phyloP scores from a whole-genome alignment of 2,329 filamentous ascomycete genomes.

The Fusarium subglutinans region DNA sequence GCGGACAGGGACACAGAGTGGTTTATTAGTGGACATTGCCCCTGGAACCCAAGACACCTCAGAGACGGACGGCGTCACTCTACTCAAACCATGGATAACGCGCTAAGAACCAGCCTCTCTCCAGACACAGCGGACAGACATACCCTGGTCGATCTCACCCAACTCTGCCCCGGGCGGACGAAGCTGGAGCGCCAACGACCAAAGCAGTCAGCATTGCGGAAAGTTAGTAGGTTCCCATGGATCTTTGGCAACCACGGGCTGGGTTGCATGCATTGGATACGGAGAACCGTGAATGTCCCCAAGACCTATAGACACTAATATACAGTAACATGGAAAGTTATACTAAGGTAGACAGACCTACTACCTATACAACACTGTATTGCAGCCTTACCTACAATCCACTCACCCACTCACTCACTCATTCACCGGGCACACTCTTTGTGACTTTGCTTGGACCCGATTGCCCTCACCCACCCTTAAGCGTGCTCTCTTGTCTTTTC shows the following conservation, averaged over 20 bases:
- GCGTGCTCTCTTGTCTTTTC: not conserved
- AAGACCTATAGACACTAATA: not conserved
- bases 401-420: not conserved
- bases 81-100: not conserved
- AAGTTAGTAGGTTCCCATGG: constrained; percentile 25
- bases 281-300: not conserved
- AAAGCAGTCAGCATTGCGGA: constrained; percentile 29
- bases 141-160: constrained; percentile 10
- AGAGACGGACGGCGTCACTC: not conserved
- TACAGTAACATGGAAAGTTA: not conserved
- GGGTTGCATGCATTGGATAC: not conserved
- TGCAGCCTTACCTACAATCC: not conserved
- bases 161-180: constrained; percentile 16
- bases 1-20: not conserved
- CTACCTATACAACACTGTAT: not conserved
- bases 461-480: not conserved
- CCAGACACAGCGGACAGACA: constrained; percentile 3
- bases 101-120: constrained; percentile 6
- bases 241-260: constrained; percentile 15
- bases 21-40: not conserved
- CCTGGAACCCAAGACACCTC: not conserved
- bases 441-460: not conserved
- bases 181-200: constrained; percentile 31
- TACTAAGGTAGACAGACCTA: not conserved
- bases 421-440: not conserved